Evolutionary conservation across 352 stramenopile genomes (phyloP).

Genomic region (Globisporangium perplexum): DNA sequence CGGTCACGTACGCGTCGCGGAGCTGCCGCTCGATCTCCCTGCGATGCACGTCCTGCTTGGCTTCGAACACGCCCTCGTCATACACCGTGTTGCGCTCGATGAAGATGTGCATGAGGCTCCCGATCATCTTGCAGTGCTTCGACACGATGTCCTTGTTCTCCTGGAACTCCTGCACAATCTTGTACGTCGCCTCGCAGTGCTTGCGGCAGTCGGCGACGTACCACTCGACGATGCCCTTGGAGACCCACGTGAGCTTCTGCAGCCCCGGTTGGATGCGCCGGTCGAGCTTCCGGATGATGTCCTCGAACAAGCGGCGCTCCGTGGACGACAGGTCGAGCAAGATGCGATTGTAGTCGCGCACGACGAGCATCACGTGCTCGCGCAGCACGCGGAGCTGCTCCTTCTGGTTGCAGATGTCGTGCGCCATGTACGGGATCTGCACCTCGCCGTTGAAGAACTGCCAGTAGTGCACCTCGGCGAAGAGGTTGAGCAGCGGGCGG

Average conservation of each 20-base stretch:
- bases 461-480: constrained; percentile 91
- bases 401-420: constrained; percentile 94
- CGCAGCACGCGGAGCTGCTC: constrained; percentile 87
- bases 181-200: constrained; percentile 85
- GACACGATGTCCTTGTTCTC: constrained; percentile 86
- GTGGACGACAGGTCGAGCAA: constrained; percentile 87
- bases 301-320: constrained; percentile 90
- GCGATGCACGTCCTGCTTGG: constrained; percentile 89
- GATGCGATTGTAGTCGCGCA: constrained; percentile 95
- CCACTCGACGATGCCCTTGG: constrained; percentile 90
- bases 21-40: constrained; percentile 73
- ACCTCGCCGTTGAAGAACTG: constrained; percentile 91
- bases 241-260: constrained; percentile 92
- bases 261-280: constrained; percentile 90
- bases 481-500: constrained; percentile 88
- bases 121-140: constrained; percentile 88
- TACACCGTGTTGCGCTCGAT: constrained; percentile 94
- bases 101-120: constrained; percentile 84
- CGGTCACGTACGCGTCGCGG: constrained; percentile 73
- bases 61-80: constrained; percentile 91
- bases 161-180: constrained; percentile 88
- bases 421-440: constrained; percentile 92
- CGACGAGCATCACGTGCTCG: constrained; percentile 94
- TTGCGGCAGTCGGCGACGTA: constrained; percentile 90
- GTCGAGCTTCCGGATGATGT: constrained; percentile 94